Evolutionary conservation across 2,329 filamentous ascomycete species (phyloP).

Genomic region (Penicillium italicum): DNA sequence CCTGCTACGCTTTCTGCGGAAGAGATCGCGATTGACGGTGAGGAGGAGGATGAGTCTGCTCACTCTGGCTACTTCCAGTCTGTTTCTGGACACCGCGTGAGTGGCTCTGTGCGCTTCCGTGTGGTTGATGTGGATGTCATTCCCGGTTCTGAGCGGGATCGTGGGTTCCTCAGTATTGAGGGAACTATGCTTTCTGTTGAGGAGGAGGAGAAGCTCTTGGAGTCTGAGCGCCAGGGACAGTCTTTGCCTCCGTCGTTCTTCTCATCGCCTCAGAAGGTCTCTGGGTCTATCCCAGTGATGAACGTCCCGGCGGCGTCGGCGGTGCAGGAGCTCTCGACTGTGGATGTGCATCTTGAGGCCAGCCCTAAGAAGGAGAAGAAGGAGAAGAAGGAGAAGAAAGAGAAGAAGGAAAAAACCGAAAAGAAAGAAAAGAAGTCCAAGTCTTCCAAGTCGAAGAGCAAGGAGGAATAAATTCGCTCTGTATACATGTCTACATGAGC

Average conservation of each 20-base stretch:
- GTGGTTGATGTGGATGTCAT: slow-evolving; percentile 75
- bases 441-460: slow-evolving; percentile 12
- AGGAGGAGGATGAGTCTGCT: slow-evolving; percentile 52
- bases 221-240: slow-evolving; percentile 49
- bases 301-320: slow-evolving; percentile 9
- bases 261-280: slow-evolving; percentile 11
- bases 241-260: slow-evolving; percentile 26
- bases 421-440: slow-evolving; percentile 11
- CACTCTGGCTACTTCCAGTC: slow-evolving; percentile 72
- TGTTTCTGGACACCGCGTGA: slow-evolving; percentile 63
- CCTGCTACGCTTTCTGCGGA: slow-evolving; percentile 35
- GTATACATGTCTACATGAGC: slow-evolving; percentile 4
- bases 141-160: slow-evolving; percentile 66
- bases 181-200: slow-evolving; percentile 75
- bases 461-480: slow-evolving; percentile 4
- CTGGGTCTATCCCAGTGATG: slow-evolving; percentile 22
- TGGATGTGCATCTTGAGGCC: slow-evolving; percentile 16
- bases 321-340: slow-evolving; percentile 15
- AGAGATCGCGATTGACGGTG: slow-evolving; percentile 34
- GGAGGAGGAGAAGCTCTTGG: slow-evolving; percentile 60
- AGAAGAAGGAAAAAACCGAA: slow-evolving; percentile 22
- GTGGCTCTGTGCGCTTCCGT: slow-evolving; percentile 68
- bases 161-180: slow-evolving; percentile 78
- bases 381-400: slow-evolving; percentile 22
- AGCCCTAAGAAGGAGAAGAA: slow-evolving; percentile 13